These are phyloP conservation scores for Boletus rubescentipes DNA, from an alignment of 768 basidiomycete genomes.

Conservation along the genomic window DNA sequence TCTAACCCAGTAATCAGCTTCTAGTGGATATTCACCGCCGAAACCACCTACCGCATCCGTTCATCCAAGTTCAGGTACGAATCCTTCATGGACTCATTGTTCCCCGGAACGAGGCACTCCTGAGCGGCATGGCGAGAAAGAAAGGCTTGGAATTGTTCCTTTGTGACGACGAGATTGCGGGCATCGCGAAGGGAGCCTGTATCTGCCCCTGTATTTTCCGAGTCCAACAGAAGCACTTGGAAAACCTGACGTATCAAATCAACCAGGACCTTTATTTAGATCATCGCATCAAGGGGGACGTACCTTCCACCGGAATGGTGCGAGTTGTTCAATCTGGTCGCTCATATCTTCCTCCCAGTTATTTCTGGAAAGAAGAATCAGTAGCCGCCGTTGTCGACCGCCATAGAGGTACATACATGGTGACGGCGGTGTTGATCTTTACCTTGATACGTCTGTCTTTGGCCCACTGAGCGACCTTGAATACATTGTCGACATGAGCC, in stretches of 20 bases:
- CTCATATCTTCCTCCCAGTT: slow-evolving; percentile 45
- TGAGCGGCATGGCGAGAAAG: background rate
- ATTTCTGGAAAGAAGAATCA: slow-evolving; percentile 17
- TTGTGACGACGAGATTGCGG: slow-evolving; percentile 30
- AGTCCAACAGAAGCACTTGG: slow-evolving; percentile 36
- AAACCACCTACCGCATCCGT: background rate
- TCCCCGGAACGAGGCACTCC: background rate
- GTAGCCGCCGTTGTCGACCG: background rate
- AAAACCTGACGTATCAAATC: slow-evolving; percentile 27
- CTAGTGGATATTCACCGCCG: no score
- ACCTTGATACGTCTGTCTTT: slow-evolving; percentile 36
- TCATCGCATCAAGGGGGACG: background rate
- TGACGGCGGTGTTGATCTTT: slow-evolving; percentile 39
- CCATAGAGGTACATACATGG: slow-evolving; percentile 14
- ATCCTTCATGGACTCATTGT: slow-evolving; percentile 3
- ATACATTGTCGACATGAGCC: slow-evolving; percentile 34
- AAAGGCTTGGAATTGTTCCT: background rate
- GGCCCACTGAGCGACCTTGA: slow-evolving; percentile 38
- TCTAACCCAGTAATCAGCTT: background rate
- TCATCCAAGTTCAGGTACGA: slow-evolving; percentile 4
- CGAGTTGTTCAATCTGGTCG: slow-evolving; percentile 32
- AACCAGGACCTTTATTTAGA: background rate
- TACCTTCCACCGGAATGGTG: slow-evolving; percentile 43
- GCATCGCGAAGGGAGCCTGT: slow-evolving; percentile 36
- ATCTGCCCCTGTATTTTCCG: slow-evolving; percentile 35